phyloP scores from a whole-genome alignment of 208 protist species.

The Zelonia costaricensis region DNA sequence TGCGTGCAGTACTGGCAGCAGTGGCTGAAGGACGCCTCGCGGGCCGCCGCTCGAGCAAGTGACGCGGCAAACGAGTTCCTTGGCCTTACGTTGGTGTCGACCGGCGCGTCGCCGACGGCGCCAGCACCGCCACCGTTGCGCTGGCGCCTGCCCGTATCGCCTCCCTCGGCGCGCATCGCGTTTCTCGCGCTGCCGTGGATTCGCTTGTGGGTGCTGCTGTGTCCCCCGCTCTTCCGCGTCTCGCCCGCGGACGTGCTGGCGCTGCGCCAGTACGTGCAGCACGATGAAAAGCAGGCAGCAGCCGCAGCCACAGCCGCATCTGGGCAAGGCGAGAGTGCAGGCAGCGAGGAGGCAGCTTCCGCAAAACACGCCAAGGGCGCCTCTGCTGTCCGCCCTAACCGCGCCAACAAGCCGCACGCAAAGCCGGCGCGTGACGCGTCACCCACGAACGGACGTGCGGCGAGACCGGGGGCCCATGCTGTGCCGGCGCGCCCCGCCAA shows the following conservation, averaged over 20 bases:
- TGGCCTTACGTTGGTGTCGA: slow-evolving; percentile 19
- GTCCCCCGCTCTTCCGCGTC: slow-evolving; percentile 47
- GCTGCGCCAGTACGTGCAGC: slow-evolving; percentile 16
- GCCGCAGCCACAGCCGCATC: background rate
- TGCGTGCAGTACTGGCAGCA: slow-evolving; percentile 17
- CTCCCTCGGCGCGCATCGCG: slow-evolving; percentile 7
- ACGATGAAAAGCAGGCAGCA: background rate
- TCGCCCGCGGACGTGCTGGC: slow-evolving; percentile 32
- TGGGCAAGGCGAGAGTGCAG: background rate
- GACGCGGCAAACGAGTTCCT: slow-evolving; percentile 59
- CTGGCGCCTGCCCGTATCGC: slow-evolving; percentile 9
- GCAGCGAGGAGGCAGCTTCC: too few relatives aligned
- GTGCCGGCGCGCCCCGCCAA: background rate
- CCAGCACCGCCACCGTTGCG: slow-evolving; percentile 5
- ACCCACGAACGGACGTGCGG: background rate
- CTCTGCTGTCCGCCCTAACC: too few relatives aligned
- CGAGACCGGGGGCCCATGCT: too few relatives aligned
- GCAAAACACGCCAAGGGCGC: background rate
- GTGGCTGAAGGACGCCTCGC: slow-evolving; percentile 35
- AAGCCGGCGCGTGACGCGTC: background rate
- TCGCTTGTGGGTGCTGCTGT: slow-evolving; percentile 58
- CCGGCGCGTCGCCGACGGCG: background rate
- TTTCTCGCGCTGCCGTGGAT: slow-evolving; percentile 46
- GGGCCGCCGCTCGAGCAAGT: slow-evolving; percentile 30
- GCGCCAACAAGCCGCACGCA: background rate